Percentiles rank a stretch among this genome's conserved stretches.
Evolutionary conservation across 306 rosid species (phyloP).

Genomic region (Sicyos edulis): DNA sequence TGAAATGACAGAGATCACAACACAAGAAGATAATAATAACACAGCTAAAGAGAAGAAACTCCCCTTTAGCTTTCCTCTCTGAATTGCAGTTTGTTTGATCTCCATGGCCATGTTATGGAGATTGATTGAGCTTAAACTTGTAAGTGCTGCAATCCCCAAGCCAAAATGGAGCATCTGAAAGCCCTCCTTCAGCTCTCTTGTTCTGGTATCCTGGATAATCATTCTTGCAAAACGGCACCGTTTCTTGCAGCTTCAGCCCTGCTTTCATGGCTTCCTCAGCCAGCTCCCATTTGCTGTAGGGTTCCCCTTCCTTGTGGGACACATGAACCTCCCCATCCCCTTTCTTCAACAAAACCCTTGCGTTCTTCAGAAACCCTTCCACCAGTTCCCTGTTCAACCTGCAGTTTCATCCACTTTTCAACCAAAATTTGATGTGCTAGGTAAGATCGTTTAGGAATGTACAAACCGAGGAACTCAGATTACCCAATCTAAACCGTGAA

Average conservation of each 20-base stretch:
- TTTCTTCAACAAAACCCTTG: constrained; percentile 43
- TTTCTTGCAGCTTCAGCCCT: constrained; percentile 38
- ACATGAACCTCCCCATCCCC: constrained; percentile 67
- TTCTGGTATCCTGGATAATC: constrained; percentile 67
- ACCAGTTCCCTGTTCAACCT: constrained; percentile 71
- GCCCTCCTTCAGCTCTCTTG: constrained; percentile 68
- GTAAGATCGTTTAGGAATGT: too few species aligned
- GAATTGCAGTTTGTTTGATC: background rate
- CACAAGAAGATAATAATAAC: background rate
- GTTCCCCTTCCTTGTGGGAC: constrained; percentile 66
- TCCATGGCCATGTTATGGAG: background rate
- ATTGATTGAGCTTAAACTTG: constrained; percentile 44
- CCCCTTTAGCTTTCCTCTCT: background rate
- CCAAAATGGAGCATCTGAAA: constrained; percentile 5
- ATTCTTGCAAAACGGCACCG: constrained; percentile 39
- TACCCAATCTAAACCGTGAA: too few species aligned
- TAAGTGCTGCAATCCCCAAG: constrained; percentile 57
- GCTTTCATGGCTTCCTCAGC: constrained; percentile 51
- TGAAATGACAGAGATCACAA: background rate
- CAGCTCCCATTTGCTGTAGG: constrained; percentile 65
- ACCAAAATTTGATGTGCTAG: background rate
- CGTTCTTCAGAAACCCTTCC: constrained; percentile 60
- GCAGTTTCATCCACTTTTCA: constrained; percentile 1
- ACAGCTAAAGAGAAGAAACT: background rate
- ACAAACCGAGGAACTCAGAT: too few species aligned